Conservation (phyloP, 2,329 filamentous ascomycete species). For the Neofusicoccum cordaticola region DNA sequence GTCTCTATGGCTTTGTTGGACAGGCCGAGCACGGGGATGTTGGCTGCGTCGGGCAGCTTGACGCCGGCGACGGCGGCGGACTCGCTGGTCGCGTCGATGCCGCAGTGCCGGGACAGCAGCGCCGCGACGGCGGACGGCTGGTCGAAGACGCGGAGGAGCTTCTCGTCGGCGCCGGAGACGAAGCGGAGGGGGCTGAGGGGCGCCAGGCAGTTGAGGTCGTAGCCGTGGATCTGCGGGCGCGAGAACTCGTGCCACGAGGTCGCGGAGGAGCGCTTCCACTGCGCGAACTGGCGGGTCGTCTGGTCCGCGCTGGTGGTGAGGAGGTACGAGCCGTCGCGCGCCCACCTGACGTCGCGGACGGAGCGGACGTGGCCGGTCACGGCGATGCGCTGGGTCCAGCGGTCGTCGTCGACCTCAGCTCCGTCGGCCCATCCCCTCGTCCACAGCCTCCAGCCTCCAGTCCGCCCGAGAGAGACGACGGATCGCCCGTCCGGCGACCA, state of each 20-base stretch:
- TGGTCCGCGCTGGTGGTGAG: slow-evolving; percentile 89
- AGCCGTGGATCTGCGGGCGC: slow-evolving; percentile 94
- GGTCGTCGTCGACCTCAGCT: slow-evolving; percentile 57
- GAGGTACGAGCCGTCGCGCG: slow-evolving; percentile 75
- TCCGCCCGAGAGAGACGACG: slow-evolving; percentile 81
- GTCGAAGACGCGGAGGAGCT: slow-evolving; percentile 92
- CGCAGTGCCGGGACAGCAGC: slow-evolving; percentile 67
- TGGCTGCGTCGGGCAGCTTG: slow-evolving; percentile 75
- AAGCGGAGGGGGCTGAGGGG: slow-evolving; percentile 71
- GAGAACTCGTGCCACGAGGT: slow-evolving; percentile 85
- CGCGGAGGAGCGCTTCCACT: slow-evolving; percentile 55
- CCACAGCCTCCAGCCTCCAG: slow-evolving; percentile 92
- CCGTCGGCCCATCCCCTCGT: slow-evolving; percentile 54
- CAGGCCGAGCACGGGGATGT: slow-evolving; percentile 90
- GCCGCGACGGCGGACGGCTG: slow-evolving; percentile 80
- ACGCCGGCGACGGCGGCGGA: slow-evolving; percentile 12
- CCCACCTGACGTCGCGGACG: slow-evolving; percentile 82
- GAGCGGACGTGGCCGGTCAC: slow-evolving; percentile 81
- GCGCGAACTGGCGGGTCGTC: slow-evolving; percentile 81
- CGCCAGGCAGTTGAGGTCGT: slow-evolving; percentile 93
- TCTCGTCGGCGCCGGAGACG: slow-evolving; percentile 94
- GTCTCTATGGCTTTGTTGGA: slow-evolving; percentile 87
- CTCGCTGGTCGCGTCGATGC: slow-evolving; percentile 42
- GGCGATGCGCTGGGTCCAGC: slow-evolving; percentile 74
- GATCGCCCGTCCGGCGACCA: slow-evolving; percentile 78